phyloP scores from a whole-genome alignment of 2,329 filamentous ascomycete species.

The Xylariaceae sp. region DNA sequence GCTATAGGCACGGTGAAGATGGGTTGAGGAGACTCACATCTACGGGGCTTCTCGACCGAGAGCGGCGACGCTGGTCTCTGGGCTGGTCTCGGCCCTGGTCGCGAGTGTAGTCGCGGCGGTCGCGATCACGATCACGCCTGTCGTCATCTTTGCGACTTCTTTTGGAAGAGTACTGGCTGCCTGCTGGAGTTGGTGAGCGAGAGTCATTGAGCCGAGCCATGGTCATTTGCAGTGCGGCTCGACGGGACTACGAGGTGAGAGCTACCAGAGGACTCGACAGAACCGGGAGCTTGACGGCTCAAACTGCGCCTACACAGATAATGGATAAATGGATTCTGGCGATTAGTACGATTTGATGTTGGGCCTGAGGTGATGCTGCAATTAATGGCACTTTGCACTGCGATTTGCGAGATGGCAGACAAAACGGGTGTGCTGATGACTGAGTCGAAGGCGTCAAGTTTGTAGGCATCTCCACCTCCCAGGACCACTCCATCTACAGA shows the following conservation, averaged over 20 bases:
- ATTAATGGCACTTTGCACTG: too few species aligned
- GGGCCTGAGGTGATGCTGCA: too few species aligned
- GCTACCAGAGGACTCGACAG: conserved; percentile 33
- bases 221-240: conserved; percentile 34
- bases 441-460: too few species aligned
- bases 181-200: conserved; percentile 92
- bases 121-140: conserved; percentile 51
- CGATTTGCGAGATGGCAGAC: too few species aligned
- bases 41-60: conserved; percentile 59
- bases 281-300: conserved; percentile 25
- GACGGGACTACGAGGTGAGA: conserved; percentile 37
- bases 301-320: conserved; percentile 17
- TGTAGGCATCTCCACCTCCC: too few species aligned
- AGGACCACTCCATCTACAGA: too few species aligned
- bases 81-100: conserved; percentile 50
- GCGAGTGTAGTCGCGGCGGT: conserved; percentile 43
- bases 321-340: conserved; percentile 1
- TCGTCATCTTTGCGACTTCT: conserved; percentile 62
- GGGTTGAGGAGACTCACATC: conserved; percentile 49
- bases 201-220: conserved; percentile 67
- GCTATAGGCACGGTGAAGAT: conserved; percentile 8
- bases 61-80: conserved; percentile 43
- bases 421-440: too few species aligned
- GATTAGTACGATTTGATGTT: background rate
- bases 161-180: conserved; percentile 74